Conservation (phyloP, 176 grass and related monocot genomes). For the Ampelocalamus luodianensis region DNA sequence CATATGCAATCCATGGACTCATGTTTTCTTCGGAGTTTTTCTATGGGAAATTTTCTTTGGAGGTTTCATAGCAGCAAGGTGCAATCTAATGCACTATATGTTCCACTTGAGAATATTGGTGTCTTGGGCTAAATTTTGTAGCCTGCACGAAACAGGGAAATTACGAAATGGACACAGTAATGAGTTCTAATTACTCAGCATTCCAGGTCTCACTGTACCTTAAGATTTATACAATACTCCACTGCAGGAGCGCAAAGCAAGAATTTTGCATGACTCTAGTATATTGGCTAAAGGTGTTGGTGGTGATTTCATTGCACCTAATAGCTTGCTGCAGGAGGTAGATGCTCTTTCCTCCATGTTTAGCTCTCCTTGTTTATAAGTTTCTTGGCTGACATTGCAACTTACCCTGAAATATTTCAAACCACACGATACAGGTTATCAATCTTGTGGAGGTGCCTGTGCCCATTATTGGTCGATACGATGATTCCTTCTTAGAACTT, state of each 20-base stretch:
- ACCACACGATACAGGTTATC: constrained; percentile 59
- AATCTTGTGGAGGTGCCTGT: constrained; percentile 88
- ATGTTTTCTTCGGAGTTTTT: neutral
- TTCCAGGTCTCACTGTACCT: neutral
- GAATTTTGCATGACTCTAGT: constrained; percentile 63
- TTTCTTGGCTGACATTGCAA: constrained; percentile 3
- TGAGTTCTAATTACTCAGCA: constrained; percentile 27
- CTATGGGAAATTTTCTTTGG: neutral
- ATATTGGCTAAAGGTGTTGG: constrained; percentile 65
- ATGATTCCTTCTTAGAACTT: constrained; percentile 91
- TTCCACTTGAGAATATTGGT: constrained; percentile 13
- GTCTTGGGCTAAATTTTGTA: neutral
- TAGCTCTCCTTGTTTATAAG: constrained; percentile 3
- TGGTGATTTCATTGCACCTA: constrained; percentile 60
- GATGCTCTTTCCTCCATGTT: constrained; percentile 36
- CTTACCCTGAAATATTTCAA: constrained; percentile 31
- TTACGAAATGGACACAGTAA: neutral
- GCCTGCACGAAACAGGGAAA: constrained; percentile 7
- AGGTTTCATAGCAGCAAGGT: neutral
- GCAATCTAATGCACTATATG: neutral
- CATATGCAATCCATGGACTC: neutral
- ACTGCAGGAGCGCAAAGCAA: constrained; percentile 73
- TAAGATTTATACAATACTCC: constrained; percentile 29
- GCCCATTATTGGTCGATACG: constrained; percentile 84
- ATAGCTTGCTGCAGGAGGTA: constrained; percentile 87